Evolutionary conservation across 768 basidiomycete genomes (phyloP), one percentile per base, ranked within the genome.

Genomic region (Collybia mongolica): DNA sequence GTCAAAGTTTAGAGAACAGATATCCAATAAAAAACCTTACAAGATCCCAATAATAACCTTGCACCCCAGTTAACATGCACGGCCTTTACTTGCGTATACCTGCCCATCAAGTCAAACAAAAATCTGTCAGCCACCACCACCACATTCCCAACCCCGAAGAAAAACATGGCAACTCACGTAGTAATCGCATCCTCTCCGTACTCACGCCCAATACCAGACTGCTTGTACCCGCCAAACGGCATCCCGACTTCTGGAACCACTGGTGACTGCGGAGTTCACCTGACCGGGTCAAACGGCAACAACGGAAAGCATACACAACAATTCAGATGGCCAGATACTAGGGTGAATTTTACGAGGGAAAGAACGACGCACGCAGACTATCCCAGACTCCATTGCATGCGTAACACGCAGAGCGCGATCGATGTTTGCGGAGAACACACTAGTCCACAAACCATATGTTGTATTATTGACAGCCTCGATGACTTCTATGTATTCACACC

Each of bases 191-290:
- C 57, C 32, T 60, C 51, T 0, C 62, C 62, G 19, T 57, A 26
- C 38, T 64, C 62, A 4, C 60, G 49, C 2, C 62, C 60, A 6
- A 59, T 51, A 15, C 60, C 60, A 17, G 62, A 64, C 48, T 59
- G 60, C 48, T 63, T 63, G 43, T 56, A 63, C 4, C 63, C 63
- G 7, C 63, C 63, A 29, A 64, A 64, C 5, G 61, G 59, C 9
- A 60, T 45, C 5, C 22, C 5, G 8, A 26, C 9, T 14, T 57
- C 52, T 12, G 39, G 15, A 6, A n/a, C n/a, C n/a, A n/a, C n/a
- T n/a, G n/a, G 36, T 23, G 24, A 44, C 40, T 0, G 52, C 48
- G 11, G 44, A 53, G 32, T 64, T 64, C 17, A 64, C 50, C 62
- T 61, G 22, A 5, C n/a, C 5, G 12, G 7, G 24, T n/a, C 15